Evolutionary conservation across 306 rosid genomes (phyloP).

Genomic region (Canavalia ensiformis): DNA sequence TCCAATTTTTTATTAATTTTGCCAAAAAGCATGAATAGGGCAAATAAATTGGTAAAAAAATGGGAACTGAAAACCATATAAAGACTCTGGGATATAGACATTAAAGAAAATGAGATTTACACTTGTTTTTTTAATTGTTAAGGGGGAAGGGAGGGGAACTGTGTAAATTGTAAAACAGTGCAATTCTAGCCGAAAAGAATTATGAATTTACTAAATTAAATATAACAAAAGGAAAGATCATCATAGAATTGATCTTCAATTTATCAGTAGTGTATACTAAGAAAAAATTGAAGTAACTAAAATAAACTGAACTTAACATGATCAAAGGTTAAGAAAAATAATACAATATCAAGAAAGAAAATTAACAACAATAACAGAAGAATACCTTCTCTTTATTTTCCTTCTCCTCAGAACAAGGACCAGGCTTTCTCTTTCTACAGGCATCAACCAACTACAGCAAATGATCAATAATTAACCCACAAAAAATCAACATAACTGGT

Average conservation of each 20-base stretch:
- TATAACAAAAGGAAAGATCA: too few relatives aligned
- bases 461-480: constrained; percentile 43
- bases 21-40: background rate
- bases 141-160: too few relatives aligned
- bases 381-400: constrained; percentile 72
- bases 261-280: too few relatives aligned
- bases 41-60: background rate
- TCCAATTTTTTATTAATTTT: background rate
- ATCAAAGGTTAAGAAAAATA: background rate
- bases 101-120: background rate
- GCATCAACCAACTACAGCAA: constrained; percentile 52
- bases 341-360: constrained; percentile 30
- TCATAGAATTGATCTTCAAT: too few relatives aligned
- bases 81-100: too few relatives aligned
- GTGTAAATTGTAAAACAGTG: too few relatives aligned
- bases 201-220: too few relatives aligned
- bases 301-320: too few relatives aligned
- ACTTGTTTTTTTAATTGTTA: too few relatives aligned
- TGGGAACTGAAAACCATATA: constrained; percentile 18
- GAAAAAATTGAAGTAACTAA: too few relatives aligned
- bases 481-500: constrained; percentile 23
- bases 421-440: constrained; percentile 60
- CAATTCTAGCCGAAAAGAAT: too few relatives aligned
- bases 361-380: constrained; percentile 15
- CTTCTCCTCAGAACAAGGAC: constrained; percentile 64